Percentiles rank a stretch among this genome's conserved stretches.
phyloP scores from a whole-genome alignment of 768 basidiomycete genomes.

The Xerocomus brunneocitrinus region DNA sequence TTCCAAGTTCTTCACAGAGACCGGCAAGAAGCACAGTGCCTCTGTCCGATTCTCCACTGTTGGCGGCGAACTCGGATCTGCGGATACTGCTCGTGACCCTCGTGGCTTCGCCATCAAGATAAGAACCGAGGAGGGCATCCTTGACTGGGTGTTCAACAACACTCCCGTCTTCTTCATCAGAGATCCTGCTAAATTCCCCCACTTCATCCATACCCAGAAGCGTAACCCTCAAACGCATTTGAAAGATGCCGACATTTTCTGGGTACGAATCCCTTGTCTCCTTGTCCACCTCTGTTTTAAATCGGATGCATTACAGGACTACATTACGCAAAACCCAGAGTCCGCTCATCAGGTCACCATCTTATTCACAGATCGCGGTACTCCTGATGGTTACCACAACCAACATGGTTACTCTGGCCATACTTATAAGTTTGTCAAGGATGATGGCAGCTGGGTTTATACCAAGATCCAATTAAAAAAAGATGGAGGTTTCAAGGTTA shows the following conservation, averaged over 20 bases:
- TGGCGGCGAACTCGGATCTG: constrained; percentile 80
- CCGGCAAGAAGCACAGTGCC: constrained; percentile 63
- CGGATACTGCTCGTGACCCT: constrained; percentile 91
- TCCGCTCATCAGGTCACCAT: constrained; percentile 88
- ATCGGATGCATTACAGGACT: constrained; percentile 54
- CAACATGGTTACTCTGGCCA: constrained; percentile 94
- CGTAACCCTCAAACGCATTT: constrained; percentile 88
- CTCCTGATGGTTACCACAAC: constrained; percentile 82
- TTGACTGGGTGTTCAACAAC: constrained; percentile 92
- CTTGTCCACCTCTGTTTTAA: background rate
- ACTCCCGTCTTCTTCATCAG: constrained; percentile 90
- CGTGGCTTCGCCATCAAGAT: constrained; percentile 91
- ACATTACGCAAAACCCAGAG: constrained; percentile 82
- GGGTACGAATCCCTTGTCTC: constrained; percentile 40
- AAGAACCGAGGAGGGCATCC: constrained; percentile 86
- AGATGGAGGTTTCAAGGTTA: constrained; percentile 78
- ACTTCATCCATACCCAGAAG: constrained; percentile 94
- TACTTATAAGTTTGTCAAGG: constrained; percentile 85
- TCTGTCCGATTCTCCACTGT: constrained; percentile 95
- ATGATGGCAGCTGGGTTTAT: constrained; percentile 79
- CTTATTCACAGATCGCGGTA: constrained; percentile 91
- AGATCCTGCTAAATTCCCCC: constrained; percentile 85
- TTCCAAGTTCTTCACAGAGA: constrained; percentile 58
- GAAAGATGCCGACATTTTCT: constrained; percentile 83
- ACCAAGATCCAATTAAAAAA: constrained; percentile 79